phyloP scores from a whole-genome alignment of 495 filamentous ascomycete species.

The Podospora anserina region DNA sequence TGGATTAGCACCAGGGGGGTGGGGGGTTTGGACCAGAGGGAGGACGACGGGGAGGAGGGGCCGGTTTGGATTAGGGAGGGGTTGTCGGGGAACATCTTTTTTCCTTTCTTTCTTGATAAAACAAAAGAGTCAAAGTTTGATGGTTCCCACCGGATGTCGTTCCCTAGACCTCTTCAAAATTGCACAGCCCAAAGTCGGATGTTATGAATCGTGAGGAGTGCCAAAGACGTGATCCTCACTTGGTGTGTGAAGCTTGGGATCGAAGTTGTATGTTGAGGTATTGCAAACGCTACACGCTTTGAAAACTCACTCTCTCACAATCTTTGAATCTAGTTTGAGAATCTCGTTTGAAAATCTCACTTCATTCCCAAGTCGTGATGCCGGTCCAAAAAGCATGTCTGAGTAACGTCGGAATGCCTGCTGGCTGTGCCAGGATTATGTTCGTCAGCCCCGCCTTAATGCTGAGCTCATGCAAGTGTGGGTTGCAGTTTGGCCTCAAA shows the following conservation, averaged over 20 bases:
- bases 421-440: background rate
- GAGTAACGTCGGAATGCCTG: background rate
- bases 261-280: too few species aligned
- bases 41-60: background rate
- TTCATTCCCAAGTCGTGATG: background rate
- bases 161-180: too few species aligned
- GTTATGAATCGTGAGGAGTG: too few species aligned
- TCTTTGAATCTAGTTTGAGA: too few species aligned
- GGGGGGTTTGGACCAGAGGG: conserved; percentile 9
- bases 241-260: too few species aligned
- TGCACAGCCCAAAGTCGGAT: too few species aligned
- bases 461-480: background rate
- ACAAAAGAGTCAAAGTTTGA: too few species aligned
- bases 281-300: too few species aligned
- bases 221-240: too few species aligned
- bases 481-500: background rate
- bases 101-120: too few species aligned
- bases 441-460: background rate
- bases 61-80: conserved; percentile 29
- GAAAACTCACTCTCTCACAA: too few species aligned
- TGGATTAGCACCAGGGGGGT: conserved; percentile 42
- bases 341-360: background rate
- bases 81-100: conserved; percentile 29
- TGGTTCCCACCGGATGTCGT: too few species aligned
- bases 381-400: background rate